Conservation (phyloP, 805 yeast genomes). For the Monosporozyma yasuniensis region DNA sequence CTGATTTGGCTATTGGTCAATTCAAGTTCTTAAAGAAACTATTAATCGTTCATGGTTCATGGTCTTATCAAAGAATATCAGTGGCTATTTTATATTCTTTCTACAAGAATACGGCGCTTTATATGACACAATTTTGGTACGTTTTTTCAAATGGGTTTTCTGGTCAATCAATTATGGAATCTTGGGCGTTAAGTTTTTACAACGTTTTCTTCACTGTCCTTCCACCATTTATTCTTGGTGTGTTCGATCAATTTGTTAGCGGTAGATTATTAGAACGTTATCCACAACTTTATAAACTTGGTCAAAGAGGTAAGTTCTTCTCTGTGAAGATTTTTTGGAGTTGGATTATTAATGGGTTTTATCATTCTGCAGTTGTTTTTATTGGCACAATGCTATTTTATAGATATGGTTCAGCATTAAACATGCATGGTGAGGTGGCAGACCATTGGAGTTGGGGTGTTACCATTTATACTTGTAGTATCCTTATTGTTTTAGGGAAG, state of each 20-base stretch:
- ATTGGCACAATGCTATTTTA: constrained; percentile 63
- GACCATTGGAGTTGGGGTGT: constrained; percentile 97
- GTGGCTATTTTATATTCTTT: constrained; percentile 90
- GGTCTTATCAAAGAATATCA: constrained; percentile 95
- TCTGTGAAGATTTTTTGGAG: constrained; percentile 93
- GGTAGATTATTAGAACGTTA: constrained; percentile 84
- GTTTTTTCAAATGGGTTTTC: constrained; percentile 87
- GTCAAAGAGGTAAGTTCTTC: constrained; percentile 81
- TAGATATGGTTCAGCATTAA: constrained; percentile 53
- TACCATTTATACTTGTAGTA: constrained; percentile 77
- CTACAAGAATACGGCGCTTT: constrained; percentile 89
- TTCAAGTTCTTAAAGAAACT: constrained; percentile 78
- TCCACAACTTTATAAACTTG: constrained; percentile 85
- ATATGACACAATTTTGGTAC: constrained; percentile 98
- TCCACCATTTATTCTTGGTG: constrained; percentile 94
- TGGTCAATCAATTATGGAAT: constrained; percentile 92
- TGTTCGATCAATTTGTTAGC: constrained; percentile 91
- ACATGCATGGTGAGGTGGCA: constrained; percentile 54
- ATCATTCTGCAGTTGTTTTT: constrained; percentile 80
- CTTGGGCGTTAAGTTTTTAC: constrained; percentile 96
- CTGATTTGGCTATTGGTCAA: constrained; percentile 95
- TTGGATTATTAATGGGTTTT: constrained; percentile 93
- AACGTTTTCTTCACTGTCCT: constrained; percentile 89
- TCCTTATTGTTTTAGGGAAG: constrained; percentile 84
- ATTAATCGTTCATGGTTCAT: constrained; percentile 87